These are phyloP conservation scores for Priceomyces castillae DNA, from an alignment of 805 yeast species.

Conservation along the genomic window DNA sequence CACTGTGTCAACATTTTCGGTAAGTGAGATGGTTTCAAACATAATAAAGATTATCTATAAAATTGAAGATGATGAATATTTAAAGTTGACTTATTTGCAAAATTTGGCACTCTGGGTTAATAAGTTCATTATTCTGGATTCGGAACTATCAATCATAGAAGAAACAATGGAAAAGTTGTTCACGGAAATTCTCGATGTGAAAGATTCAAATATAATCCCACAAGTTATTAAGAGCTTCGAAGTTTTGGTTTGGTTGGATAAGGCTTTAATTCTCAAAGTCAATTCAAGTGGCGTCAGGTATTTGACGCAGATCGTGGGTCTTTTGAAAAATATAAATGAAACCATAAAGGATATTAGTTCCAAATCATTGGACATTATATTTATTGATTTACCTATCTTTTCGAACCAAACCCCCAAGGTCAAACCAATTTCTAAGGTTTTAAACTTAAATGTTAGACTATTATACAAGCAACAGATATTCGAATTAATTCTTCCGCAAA, in stretches of 20 bases:
- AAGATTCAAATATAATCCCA: neutral
- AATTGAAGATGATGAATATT: constrained; percentile 19
- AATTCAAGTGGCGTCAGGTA: constrained; percentile 35
- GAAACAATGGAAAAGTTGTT: constrained; percentile 10
- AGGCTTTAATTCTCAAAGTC: constrained; percentile 62
- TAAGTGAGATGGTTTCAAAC: constrained; percentile 6
- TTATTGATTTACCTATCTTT: constrained; percentile 65
- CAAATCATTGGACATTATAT: constrained; percentile 58
- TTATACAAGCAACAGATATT: constrained; percentile 83
- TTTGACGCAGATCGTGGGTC: constrained; percentile 18
- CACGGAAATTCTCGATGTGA: neutral
- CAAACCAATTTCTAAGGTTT: constrained; percentile 39
- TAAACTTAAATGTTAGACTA: constrained; percentile 57
- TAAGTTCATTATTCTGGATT: constrained; percentile 21
- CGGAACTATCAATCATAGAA: neutral
- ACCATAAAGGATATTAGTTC: constrained; percentile 34
- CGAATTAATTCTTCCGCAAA: constrained; percentile 52
- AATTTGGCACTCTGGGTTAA: constrained; percentile 54
- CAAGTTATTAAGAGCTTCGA: constrained; percentile 42
- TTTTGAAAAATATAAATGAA: constrained; percentile 29
- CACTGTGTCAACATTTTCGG: constrained; percentile 12
- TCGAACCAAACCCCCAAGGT: constrained; percentile 37
- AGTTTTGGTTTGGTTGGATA: constrained; percentile 63
- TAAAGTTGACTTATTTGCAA: constrained; percentile 57
- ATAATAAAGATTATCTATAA: constrained; percentile 11